Evolutionary conservation across 2,329 filamentous ascomycete genomes (phyloP), one percentile per base, ranked within the genome.

Genomic region (Helicocarpus griseus): DNA sequence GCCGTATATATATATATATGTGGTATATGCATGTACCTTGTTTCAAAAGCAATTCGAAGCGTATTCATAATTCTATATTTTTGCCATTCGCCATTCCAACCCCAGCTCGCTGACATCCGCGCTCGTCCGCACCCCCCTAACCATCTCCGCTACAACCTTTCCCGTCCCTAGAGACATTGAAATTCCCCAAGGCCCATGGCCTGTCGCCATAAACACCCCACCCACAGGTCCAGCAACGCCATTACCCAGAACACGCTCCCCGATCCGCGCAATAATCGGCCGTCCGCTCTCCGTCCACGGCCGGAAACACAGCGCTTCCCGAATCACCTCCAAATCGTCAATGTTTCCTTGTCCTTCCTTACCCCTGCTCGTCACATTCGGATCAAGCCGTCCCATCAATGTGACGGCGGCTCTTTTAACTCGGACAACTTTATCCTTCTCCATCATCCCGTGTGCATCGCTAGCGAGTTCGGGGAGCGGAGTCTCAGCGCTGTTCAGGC

Each of bases 161-260:
- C 86, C 87, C 0, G 85, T 89, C 1, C 85, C 86, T 28, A 87
- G 67, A 14, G 74, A 73, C 60, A 81, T 61, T 45, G 74, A 77
- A 24, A 85, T 85, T 0, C 86, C 86, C 86, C 86, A 90, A 0
- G 86, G 83, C 0, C 86, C 86, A 71, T 90, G 86, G 0, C 87
- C 86, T 3, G 82, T 75, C 1, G 83, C 81, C 35, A 89, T 65
- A 62, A 80, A 90, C 0, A 91, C 82, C 3, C 86, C 85, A 1
- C 83, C 55, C 39, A 63, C 63, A 5, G 73, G 80, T 53, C 60
- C 67, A 5, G 77, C 61, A 5, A 77, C 61, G 0, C 70, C 68
- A 11, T 60, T 61, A 1, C 81, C 82, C 2, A 88, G 72, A 40
- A 74, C 71, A 11, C 67, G 62, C 56, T 86, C 80, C 1, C 48